Conservation (phyloP, 345 rosid genomes). For the Eutrema heterophyllum region DNA sequence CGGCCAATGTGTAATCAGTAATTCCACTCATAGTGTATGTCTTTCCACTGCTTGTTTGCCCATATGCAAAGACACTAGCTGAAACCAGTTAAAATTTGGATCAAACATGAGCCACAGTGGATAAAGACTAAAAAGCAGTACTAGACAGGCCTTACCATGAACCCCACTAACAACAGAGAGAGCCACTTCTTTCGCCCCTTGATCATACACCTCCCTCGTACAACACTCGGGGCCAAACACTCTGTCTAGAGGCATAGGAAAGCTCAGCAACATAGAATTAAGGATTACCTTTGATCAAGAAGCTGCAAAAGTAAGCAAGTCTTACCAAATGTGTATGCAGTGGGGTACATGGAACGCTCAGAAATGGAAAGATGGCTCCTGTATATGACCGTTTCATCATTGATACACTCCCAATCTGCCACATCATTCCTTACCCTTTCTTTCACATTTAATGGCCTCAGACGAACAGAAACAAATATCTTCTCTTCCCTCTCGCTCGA, state of each 20-base stretch:
- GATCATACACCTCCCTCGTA: constrained; percentile 72
- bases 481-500: constrained; percentile 49
- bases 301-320: constrained; percentile 7
- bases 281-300: constrained; percentile 6
- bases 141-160: constrained; percentile 38
- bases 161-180: constrained; percentile 84
- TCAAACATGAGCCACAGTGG: not conserved
- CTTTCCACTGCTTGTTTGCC: constrained; percentile 98
- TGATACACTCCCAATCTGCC: constrained; percentile 94
- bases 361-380: constrained; percentile 68
- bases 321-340: constrained; percentile 88
- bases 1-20: constrained; percentile 67
- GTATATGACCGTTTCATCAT: constrained; percentile 58
- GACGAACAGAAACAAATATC: constrained; percentile 75
- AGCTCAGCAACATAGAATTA: constrained; percentile 11
- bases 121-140: constrained; percentile 36
- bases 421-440: constrained; percentile 66
- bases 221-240: constrained; percentile 65
- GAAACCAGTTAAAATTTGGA: constrained; percentile 25
- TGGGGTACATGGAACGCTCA: constrained; percentile 88
- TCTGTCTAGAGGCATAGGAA: constrained; percentile 49
- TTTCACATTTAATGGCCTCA: constrained; percentile 83
- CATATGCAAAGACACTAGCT: constrained; percentile 97
- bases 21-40: constrained; percentile 90
- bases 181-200: constrained; percentile 82